Evolutionary conservation across 192 early-diverging fungal genomes (phyloP), one percentile per base, ranked within the genome.

Genomic region (Coemansia sp.): DNA sequence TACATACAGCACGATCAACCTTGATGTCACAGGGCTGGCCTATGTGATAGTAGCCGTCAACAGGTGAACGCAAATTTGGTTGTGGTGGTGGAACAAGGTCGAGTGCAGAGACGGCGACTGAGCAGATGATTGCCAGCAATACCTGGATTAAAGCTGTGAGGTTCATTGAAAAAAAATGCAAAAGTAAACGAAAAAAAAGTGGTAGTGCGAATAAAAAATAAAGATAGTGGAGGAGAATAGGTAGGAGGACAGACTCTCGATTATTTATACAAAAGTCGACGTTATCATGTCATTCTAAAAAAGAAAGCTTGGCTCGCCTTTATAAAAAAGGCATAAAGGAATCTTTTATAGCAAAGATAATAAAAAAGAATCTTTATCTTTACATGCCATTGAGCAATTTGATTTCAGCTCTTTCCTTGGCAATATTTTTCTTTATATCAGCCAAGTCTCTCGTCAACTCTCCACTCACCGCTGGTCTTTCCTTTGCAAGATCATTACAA

Each of bases 1-100:
- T 41, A 41, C 66, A 68, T 24, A 16, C 8, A 8, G 53, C 16
- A 1, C 66, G 38, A 7, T 57, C 52, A 31, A 58, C 6, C 20
- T 52, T 52, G 8, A 52, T 52, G 49, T 52, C 49, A 52, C 49
- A 52, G 49, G 49, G 49, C 20, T 52, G 49, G 22, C 49, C 49
- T 24, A 52, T 24, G 11, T 52, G 20, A 24, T 3, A 10, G 49
- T 20, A 22, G 20, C 49, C 49, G 20, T 22, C 49, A 24, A 22
- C 20, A 52, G 49, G 49, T 22, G 10, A 52, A 3, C 49, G 20
- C 10, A 52, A 11, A 22, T 11, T 11, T 10, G 49, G 49, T 22
- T 52, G n/a, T 22, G 49, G 49, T 11, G 49, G 29, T 29, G 29
- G 29, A 29, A 29, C 24, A 9, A 22, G 49, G 49, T 9, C 2